Percentiles rank a stretch among this genome's conserved stretches.
phyloP scores from a whole-genome alignment of 1,284 basidiomycete genomes.

The Moesziomyces antarcticus region DNA sequence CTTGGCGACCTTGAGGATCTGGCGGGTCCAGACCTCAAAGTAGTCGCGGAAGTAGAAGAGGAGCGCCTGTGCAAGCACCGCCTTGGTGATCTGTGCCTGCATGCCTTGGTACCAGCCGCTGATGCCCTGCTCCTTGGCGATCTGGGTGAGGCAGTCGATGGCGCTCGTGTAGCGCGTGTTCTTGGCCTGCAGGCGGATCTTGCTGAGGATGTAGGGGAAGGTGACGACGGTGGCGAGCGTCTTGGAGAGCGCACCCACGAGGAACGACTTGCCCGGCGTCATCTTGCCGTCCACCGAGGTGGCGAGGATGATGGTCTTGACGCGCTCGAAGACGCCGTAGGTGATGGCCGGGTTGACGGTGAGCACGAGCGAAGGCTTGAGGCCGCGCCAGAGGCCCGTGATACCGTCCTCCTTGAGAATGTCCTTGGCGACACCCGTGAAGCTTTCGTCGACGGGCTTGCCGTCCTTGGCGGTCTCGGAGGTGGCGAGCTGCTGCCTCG shows the following conservation, averaged over 20 bases:
- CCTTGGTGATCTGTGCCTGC: conserved; percentile 89
- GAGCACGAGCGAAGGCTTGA: conserved; percentile 90
- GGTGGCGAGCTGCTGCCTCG: conserved; percentile 80
- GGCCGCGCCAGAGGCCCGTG: conserved; percentile 90
- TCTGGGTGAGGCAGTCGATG: conserved; percentile 78
- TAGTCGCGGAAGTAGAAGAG: conserved; percentile 66
- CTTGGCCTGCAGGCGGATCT: conserved; percentile 91
- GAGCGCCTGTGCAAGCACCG: conserved; percentile 81
- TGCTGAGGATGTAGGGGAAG: conserved; percentile 82
- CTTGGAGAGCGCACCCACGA: conserved; percentile 92
- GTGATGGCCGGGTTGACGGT: conserved; percentile 97
- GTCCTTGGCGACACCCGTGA: conserved; percentile 82
- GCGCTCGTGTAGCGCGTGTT: conserved; percentile 75
- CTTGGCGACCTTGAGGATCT: conserved; percentile 52
- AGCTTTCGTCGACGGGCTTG: conserved; percentile 70
- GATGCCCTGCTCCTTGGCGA: conserved; percentile 74
- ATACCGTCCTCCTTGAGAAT: conserved; percentile 93
- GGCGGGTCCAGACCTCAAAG: conserved; percentile 66
- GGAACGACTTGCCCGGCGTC: conserved; percentile 82
- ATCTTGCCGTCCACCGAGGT: conserved; percentile 75
- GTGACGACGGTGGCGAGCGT: conserved; percentile 81
- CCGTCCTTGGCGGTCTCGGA: conserved; percentile 37
- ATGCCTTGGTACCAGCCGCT: conserved; percentile 94
- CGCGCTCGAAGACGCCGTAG: conserved; percentile 89
- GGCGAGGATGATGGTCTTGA: conserved; percentile 76